A percentile compares a stretch with the other conserved stretches of the same genome.
These are phyloP conservation scores for Conticribra weissflogii DNA, from an alignment of 108 stramenopile species.

Conservation along the genomic window DNA sequence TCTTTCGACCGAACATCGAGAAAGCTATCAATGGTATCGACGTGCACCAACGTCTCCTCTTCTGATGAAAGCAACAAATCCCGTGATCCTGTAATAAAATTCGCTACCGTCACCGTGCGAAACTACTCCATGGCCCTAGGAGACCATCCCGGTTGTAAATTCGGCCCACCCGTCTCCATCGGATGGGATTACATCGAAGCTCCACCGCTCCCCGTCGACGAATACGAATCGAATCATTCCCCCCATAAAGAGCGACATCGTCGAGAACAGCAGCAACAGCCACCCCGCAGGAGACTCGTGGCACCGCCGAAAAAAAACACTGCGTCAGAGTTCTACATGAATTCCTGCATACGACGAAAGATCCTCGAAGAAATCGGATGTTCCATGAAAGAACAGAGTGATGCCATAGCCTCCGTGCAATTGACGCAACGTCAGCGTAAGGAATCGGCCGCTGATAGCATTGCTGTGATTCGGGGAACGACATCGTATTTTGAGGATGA, in stretches of 20 bases:
- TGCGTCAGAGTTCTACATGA: constrained; percentile 7
- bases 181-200: constrained; percentile 22
- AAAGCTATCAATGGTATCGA: too few relatives aligned
- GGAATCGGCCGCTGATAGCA: constrained; percentile 13
- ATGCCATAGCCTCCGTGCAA: constrained; percentile 9
- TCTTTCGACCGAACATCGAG: too few relatives aligned
- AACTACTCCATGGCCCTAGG: constrained; percentile 12
- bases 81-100: too few relatives aligned
- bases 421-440: constrained; percentile 5
- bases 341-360: constrained; percentile 5
- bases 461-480: background rate
- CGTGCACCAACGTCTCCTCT: too few relatives aligned
- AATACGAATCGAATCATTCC: constrained; percentile 8
- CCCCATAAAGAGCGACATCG: background rate
- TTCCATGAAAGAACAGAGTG: constrained; percentile 11
- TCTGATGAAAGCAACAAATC: too few relatives aligned
- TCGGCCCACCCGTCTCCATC: constrained; percentile 20
- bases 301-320: background rate
- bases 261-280: background rate
- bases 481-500: background rate
- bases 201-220: background rate
- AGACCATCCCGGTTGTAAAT: constrained; percentile 25
- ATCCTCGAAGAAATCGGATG: background rate
- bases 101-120: constrained; percentile 6
- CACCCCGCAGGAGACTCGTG: too few relatives aligned